phyloP scores from a whole-genome alignment of 176 grass and related monocot species.

The Musa schizocarpa region DNA sequence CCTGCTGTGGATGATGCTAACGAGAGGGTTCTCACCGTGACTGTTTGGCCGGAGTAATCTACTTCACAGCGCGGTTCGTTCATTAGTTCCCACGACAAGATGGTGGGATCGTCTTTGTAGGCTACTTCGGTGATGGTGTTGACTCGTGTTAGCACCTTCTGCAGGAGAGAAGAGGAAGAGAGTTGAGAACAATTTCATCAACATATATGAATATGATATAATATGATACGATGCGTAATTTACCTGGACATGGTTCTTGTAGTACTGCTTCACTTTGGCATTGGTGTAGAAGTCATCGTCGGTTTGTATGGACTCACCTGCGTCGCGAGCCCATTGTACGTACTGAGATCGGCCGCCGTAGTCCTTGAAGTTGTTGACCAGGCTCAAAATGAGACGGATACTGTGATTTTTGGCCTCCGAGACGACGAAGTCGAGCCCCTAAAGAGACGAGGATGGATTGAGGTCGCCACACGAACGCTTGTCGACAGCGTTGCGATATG shows the following conservation, averaged over 20 bases:
- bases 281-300: constrained; percentile 68
- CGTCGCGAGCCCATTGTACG: constrained; percentile 50
- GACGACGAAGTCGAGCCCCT: constrained; percentile 78
- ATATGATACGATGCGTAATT: not conserved
- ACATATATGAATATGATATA: not conserved
- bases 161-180: not conserved
- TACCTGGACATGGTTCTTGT: constrained; percentile 70
- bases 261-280: constrained; percentile 52
- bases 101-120: constrained; percentile 69
- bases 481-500: not conserved
- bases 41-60: constrained; percentile 43
- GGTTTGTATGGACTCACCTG: constrained; percentile 18
- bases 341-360: constrained; percentile 69
- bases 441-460: not conserved
- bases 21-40: constrained; percentile 17
- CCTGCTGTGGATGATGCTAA: not conserved
- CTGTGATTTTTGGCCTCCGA: constrained; percentile 45
- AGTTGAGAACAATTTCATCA: not conserved
- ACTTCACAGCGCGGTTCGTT: constrained; percentile 65
- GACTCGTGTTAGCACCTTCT: constrained; percentile 53
- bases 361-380: constrained; percentile 67
- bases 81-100: constrained; percentile 87
- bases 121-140: constrained; percentile 53
- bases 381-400: constrained; percentile 55
- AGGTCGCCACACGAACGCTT: too few species aligned